Base-by-base conservation (phyloP, 1,284 basidiomycete genomes). In the Tilletia walkeri region DNA sequence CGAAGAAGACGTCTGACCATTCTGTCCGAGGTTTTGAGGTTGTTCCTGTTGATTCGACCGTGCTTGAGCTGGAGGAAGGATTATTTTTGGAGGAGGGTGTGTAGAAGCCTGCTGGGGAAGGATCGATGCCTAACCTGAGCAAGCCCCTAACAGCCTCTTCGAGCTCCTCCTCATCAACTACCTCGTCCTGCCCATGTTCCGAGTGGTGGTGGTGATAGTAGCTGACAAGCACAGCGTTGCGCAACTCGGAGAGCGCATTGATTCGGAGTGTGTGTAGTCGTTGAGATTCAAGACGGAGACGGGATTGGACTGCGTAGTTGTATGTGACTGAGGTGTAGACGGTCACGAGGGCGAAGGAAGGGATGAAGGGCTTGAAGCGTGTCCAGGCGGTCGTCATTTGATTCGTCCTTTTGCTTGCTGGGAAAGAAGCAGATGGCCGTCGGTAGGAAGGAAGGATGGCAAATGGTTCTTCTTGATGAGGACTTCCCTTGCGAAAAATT, bases 1-100 rank as follows among this genome's bases (percentile, higher is more conserved):
- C 59, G 34, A 34, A 63, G 59, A 63, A 34, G 7, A 63, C 59
- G 59, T 63, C 59, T 14, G 59, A 63, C 59, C 59, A 63, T 10
- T 14, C 59, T 14, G 59, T 63, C n/a, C 50, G 50, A 9, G 41
- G 41, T 1, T 56, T 24, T 6, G 54, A 14, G 18, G 20, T 30
- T 12, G n/a, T 56, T 12, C 12, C 20, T 20, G 30, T 39, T 38
- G 36, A 5, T 30, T 30, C 24, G 24, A 30, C 24, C 24, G 24
- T 30, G 24, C 24, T 30, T 30, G 24, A 39, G 18, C 36, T 16
- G 41, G 6, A 45, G 41, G 41, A 45, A 45, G 41, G 14, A 45
- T n/a, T n/a, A n/a, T n/a, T n/a, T n/a, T 7, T 39, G 14, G 6
- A 2, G 59, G 4, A 41, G 34, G 9, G 12, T 63, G 30, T 14